Conservation (phyloP, 2,329 filamentous ascomycete genomes). For the Parafenestella ontariensis region DNA sequence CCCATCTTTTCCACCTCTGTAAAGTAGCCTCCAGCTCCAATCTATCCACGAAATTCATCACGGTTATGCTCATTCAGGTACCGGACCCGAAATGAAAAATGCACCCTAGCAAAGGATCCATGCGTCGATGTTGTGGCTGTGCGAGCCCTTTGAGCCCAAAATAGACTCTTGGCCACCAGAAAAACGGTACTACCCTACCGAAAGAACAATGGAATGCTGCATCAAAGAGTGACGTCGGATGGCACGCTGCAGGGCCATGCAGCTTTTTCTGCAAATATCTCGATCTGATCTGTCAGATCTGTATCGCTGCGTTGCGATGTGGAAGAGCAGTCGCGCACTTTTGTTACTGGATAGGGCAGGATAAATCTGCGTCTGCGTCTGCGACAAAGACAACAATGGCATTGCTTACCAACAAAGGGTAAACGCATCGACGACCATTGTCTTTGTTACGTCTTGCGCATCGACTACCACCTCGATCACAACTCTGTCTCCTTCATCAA, state of each 20-base stretch:
- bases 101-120: neutral
- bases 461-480: neutral
- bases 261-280: neutral
- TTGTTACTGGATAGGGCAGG: neutral
- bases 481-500: neutral
- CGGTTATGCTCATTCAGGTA: neutral
- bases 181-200: neutral
- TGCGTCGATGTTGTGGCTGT: conserved; percentile 12
- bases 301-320: neutral
- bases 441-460: neutral
- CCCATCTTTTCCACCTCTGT: neutral
- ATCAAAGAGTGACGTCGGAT: neutral
- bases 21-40: neutral
- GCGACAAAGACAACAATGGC: neutral
- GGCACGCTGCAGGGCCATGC: neutral
- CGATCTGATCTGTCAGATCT: neutral
- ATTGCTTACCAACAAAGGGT: neutral
- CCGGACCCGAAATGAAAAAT: neutral
- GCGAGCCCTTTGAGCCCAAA: conserved; percentile 6
- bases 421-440: neutral
- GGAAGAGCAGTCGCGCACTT: neutral
- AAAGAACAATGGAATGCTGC: neutral
- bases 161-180: conserved; percentile 11
- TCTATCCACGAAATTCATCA: neutral
- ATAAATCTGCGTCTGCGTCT: too few relatives aligned